Evolutionary conservation across 345 rosid genomes (phyloP), one percentile per base, ranked within the genome.

Genomic region (Camelina sativa): DNA sequence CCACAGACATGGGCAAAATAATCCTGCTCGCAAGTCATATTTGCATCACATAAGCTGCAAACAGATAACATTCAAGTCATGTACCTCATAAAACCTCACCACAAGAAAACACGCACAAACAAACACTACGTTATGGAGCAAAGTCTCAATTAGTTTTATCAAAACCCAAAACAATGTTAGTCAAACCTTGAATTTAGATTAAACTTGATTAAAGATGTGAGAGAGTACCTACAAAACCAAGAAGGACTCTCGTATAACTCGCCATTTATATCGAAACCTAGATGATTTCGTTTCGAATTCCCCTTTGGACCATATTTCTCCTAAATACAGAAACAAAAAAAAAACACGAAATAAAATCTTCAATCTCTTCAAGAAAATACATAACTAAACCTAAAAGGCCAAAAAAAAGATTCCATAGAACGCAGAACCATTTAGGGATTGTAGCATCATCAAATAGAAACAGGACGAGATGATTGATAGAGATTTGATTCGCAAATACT

Each of bases 241-340:
- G 52, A 62, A 62, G 51, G 52, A 15, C 4, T 8, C 7, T 23
- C 43, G 52, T 1, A 62, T 13, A 41, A 22, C 47, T 38, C 65
- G 1, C 2, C 30, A 60, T 37, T 58, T 16, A 58, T 11, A 58
- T 58, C 44, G 44, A 34, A 58, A 58, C 17, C 44, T 9, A 2
- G 11, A 3, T 9, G 8, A 13, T 59, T 1, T 38, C 20, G 16
- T 58, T 34, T 58, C 25, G 15, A 58, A 11, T 16, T 16, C 50
- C 87, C 88, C 80, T 89, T 91, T 1, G 95, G 91, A 57, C 95
- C 94, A 34, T 91, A 91, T 50, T 89, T 91, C 75, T 91, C 97
- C 97, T 91, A 80, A 73, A 69, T 51, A 67, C 22, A 17, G 9
- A 65, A 60, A 22, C 10, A 30, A n/a, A 25, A 25, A 25, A 25